Conservation (phyloP, 2,329 filamentous ascomycete genomes). For the Cordyceps cicadae region DNA sequence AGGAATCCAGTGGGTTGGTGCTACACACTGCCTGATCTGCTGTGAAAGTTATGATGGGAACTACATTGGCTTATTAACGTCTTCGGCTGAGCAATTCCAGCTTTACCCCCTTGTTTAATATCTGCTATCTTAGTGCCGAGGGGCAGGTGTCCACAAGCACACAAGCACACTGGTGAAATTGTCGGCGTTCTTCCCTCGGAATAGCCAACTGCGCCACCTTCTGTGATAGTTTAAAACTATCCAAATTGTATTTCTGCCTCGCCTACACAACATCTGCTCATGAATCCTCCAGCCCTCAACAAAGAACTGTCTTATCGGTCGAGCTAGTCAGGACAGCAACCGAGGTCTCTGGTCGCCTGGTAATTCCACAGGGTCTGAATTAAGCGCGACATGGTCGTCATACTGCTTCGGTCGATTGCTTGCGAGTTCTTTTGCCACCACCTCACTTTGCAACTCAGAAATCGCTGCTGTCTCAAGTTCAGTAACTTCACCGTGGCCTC, state of each 20-base stretch:
- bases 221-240: too few relatives aligned
- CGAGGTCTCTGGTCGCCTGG: neutral
- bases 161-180: too few relatives aligned
- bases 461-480: neutral
- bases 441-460: neutral
- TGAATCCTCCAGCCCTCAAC: too few relatives aligned
- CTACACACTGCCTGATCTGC: too few relatives aligned
- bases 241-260: too few relatives aligned
- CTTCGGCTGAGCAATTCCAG: neutral
- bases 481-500: neutral
- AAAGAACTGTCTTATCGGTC: neutral
- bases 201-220: neutral
- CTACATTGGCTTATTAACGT: neutral
- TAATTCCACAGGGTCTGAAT: constrained; percentile 3
- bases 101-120: too few relatives aligned
- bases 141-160: too few relatives aligned
- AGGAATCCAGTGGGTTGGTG: neutral
- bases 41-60: neutral
- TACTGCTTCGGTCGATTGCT: constrained; percentile 4
- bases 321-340: neutral
- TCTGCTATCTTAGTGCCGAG: too few relatives aligned
- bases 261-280: too few relatives aligned
- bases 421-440: neutral
- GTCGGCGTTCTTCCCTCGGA: neutral
- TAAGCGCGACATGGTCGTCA: neutral